These are phyloP conservation scores for Bonia amplexicaulis DNA, from an alignment of 176 grass and related monocot species.

Conservation along the genomic window DNA sequence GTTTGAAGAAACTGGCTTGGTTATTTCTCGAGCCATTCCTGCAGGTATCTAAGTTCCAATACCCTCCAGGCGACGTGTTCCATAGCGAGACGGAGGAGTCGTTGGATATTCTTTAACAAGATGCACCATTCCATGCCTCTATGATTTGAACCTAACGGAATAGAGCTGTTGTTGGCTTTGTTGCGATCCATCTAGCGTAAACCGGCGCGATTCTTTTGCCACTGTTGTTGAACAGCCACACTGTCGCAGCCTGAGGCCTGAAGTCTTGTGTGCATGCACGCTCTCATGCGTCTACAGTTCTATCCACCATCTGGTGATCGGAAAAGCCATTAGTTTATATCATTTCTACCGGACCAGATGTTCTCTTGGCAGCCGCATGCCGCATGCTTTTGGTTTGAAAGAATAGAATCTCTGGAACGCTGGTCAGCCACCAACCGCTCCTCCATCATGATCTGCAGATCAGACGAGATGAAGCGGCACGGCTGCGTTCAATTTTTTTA, in stretches of 20 bases:
- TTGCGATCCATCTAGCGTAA: slow-evolving; percentile 24
- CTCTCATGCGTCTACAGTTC: slow-evolving; percentile 13
- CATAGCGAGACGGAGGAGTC: not conserved
- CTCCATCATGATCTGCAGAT: slow-evolving; percentile 5
- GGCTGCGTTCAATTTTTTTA: not conserved
- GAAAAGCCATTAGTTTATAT: not conserved
- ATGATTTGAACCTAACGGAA: not conserved
- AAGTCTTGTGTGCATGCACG: not conserved
- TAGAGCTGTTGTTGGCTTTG: not conserved
- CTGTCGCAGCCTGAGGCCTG: not conserved
- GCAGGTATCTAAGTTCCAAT: not conserved
- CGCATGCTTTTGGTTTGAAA: not conserved
- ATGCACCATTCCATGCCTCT: not conserved
- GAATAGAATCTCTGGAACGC: slow-evolving; percentile 16
- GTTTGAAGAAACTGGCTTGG: not conserved
- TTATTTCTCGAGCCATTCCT: not conserved
- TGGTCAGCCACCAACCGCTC: slow-evolving; percentile 33
- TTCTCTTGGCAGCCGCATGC: slow-evolving; percentile 3
- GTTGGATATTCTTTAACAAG: not conserved
- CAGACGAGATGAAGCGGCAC: not conserved
- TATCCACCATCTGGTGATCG: slow-evolving; percentile 3
- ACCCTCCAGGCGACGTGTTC: not conserved
- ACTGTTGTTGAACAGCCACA: not conserved
- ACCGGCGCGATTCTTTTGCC: not conserved
- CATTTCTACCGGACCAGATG: slow-evolving; percentile 10